Evolutionary conservation across 768 basidiomycete species (phyloP), one percentile per base, ranked within the genome.

Genomic region (Termitomyces sp.): DNA sequence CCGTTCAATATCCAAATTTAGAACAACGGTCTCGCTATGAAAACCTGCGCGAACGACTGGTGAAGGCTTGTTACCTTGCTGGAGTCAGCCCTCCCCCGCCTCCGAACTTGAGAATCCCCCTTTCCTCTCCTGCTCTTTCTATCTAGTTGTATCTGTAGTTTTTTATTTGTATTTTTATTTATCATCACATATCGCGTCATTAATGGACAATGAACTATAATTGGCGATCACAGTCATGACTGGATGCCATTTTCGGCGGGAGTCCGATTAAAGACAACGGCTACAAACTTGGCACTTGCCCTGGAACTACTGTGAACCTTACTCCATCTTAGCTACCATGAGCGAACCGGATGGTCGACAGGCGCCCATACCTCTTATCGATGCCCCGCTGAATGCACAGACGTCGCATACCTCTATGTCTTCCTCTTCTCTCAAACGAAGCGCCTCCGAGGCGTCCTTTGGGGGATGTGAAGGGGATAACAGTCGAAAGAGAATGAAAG

Each of bases 401-500:
- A 19, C 48, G 44, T 53, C 61, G 45, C 61, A 61, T 52, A 56
- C 56, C 17, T 38, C 58, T 25, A 53, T 54, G 16, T 38, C 59
- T 53, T 53, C 41, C 50, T 38, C 59, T 43, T 60, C 64, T 31
- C 71, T 82, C 53, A 90, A 90, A 70, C 84, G 88, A 63, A 77
- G 79, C 52, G 84, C 82, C 17, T 86, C 87, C n/a, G n/a, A n/a
- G 23, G 71, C 80, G 10, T 80, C 83, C 56, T 85, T 83, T 66
- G 82, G 84, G 58, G 77, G 71, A 50, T 63, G 70, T 35, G 77
- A 76, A 57, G 74, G 66, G 45, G 77, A 80, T 57, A 66, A 72
- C 62, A 81, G 74, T 63, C 76, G 82, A 63, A 89, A 90, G 77
- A 80, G 82, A 67, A 67, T 82, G 65, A 88, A 81, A 68, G 82